phyloP scores from a whole-genome alignment of 1,284 basidiomycete species.

The Tilletia setariae region DNA sequence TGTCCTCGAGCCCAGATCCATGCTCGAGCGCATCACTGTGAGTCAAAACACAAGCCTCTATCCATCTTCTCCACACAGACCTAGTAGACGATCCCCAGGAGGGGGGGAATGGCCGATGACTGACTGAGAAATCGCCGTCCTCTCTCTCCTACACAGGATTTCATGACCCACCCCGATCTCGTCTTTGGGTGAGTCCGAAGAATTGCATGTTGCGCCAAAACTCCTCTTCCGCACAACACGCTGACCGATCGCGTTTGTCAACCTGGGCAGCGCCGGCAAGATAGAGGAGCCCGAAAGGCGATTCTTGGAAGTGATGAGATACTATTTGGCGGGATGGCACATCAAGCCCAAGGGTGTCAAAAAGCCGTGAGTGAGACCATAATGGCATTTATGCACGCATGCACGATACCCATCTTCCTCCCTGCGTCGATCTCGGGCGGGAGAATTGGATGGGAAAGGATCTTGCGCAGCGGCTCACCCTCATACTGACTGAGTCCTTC shows the following conservation, averaged over 20 bases:
- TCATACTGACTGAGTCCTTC: not conserved
- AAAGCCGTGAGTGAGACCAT: constrained; percentile 66
- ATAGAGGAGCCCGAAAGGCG: constrained; percentile 79
- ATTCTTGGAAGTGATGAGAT: constrained; percentile 84
- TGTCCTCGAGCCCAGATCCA: constrained; percentile 52
- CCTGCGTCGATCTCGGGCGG: not conserved
- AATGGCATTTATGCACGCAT: constrained; percentile 48
- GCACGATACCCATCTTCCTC: not conserved
- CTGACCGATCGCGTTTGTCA: not conserved
- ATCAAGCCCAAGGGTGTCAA: constrained; percentile 99
- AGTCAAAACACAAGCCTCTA: constrained; percentile 52
- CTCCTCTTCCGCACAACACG: not conserved
- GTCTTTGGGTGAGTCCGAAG: constrained; percentile 75
- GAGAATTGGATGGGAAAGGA: not conserved
- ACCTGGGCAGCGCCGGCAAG: constrained; percentile 63
- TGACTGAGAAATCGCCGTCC: not conserved
- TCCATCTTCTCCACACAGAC: not conserved
- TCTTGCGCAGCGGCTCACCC: not conserved
- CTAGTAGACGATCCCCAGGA: not conserved
- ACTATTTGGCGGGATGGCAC: constrained; percentile 99
- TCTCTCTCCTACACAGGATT: constrained; percentile 62
- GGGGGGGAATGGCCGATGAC: not conserved
- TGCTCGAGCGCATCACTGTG: constrained; percentile 55
- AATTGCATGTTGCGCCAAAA: not conserved
- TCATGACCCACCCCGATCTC: constrained; percentile 97